phyloP scores from a whole-genome alignment of 139 green algal species.

The Zygnema cylindricum region DNA sequence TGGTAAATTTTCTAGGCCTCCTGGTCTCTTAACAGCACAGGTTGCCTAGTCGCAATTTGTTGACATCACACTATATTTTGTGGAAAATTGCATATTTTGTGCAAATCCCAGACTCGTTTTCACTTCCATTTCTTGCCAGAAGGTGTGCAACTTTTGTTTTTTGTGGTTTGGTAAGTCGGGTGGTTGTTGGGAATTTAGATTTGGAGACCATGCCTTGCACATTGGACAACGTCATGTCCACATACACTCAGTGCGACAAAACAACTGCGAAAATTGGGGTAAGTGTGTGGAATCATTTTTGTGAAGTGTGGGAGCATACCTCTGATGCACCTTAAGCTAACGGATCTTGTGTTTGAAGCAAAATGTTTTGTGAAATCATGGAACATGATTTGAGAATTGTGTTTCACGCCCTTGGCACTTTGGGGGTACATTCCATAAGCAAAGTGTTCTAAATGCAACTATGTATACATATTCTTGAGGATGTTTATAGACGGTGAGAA shows the following conservation, averaged over 20 bases:
- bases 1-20: background rate
- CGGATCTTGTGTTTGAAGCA: too few relatives aligned
- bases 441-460: too few relatives aligned
- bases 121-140: background rate
- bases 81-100: background rate
- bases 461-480: too few relatives aligned
- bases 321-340: background rate
- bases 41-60: background rate
- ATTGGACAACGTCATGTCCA: slow-evolving; percentile 2
- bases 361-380: too few relatives aligned
- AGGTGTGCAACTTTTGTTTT: background rate
- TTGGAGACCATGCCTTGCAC: slow-evolving; percentile 8
- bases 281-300: background rate
- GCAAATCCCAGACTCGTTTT: background rate
- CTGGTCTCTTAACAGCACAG: background rate
- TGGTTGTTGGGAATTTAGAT: background rate
- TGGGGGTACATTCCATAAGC: background rate
- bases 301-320: slow-evolving; percentile 7
- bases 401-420: background rate
- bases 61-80: background rate
- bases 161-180: background rate
- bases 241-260: slow-evolving; percentile 22
- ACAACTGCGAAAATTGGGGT: background rate
- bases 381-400: too few relatives aligned
- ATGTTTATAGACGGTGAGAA: too few relatives aligned